Base-by-base conservation (phyloP, 352 stramenopile species). In the Pythium aristosporum region DNA sequence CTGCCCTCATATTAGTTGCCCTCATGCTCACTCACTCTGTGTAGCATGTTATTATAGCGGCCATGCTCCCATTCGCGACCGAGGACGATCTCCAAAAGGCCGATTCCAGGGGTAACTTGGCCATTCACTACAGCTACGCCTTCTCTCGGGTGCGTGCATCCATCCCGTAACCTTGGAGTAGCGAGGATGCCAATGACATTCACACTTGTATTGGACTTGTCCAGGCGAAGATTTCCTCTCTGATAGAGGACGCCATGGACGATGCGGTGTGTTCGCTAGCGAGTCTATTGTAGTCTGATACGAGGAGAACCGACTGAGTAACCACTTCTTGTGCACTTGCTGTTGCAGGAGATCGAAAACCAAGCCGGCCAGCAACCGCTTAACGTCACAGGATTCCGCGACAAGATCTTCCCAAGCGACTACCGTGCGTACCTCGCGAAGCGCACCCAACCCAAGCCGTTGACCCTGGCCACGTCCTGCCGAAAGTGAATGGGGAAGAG, bases 91-190 rank as follows among this genome's bases (percentile, higher is more conserved):
- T 88, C 6, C 50, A 50, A 23, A 18, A 43, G 16, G n/a, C n/a
- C 12, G 80, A 91, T 53, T 30, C 28, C 5, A 39, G 76, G 16
- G 80, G 77, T 7, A 91, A 87, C 47, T 76, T 68, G 8, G 73
- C 77, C 13, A 58, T 91, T 2, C 82, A 91, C 57, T 89, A 91
- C 58, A 78, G 74, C 56, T 91, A 91, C 72, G 82, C 80, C 5
- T 91, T 88, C 57, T 74, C 69, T 53, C 72, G 76, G 47, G 78
- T 52, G 16, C 47, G 6, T 55, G 7, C n/a, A 8, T 39, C 34
- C 37, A 30, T 6, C 1, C 2, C 37, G 37, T n/a, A 43, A 18
- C 3, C 37, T 43, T 13, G 37, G 12, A 43, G 37, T n/a, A 10
- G 2, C 2, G 37, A 43, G 37, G 37, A 43, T 43, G 11, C 11